Evolutionary conservation across 2,329 filamentous ascomycete species (phyloP), one percentile per base, ranked within the genome.

Genomic region (Xylaria sp.): DNA sequence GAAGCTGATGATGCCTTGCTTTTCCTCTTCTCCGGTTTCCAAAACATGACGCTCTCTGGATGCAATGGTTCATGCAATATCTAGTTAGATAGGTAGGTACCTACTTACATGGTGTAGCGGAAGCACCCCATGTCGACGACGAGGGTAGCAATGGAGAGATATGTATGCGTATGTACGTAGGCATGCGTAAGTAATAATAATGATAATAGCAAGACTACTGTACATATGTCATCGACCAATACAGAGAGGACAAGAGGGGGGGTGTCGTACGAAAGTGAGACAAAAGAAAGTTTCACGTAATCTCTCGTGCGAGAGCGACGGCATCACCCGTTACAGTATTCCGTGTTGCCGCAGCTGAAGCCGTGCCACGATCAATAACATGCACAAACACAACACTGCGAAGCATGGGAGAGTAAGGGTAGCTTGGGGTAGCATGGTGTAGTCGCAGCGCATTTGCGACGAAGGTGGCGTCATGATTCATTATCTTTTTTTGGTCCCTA

Each of bases 321-420:
- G 69, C 62, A 59, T 70, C 55, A 30, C 66, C 62, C 60, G 34
- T 69, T 68, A 50, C 39, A 61, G 69, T 65, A 70, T 69, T 62
- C 69, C 69, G 69, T 64, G 51, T 34, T 55, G 55, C 68, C 55
- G 66, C 65, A 60, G 54, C 68, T 68, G 50, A 70, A 36, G 57
- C 39, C 30, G 68, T 70, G 62, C 62, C 34, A 68, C 62, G 65
- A 27, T 21, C 7, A 57, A 61, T 55, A 51, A 51, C 7, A 51
- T 9, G 6, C 17, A 19, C 42, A 12, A 14, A 42, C 39, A 47
- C 17, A 47, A 50, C 47, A 50, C 47, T 7, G 48, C 30, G 51
- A 51, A 32, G 50, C 50, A 54, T 27, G 48, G 24, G 39, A 14
- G 17, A 45, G 39, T n/a, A 57, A 19, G 39, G 17, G 39, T 48